Evolutionary conservation across 2,329 filamentous ascomycete genomes (phyloP).

Genomic region (Byssochlamys sp.): DNA sequence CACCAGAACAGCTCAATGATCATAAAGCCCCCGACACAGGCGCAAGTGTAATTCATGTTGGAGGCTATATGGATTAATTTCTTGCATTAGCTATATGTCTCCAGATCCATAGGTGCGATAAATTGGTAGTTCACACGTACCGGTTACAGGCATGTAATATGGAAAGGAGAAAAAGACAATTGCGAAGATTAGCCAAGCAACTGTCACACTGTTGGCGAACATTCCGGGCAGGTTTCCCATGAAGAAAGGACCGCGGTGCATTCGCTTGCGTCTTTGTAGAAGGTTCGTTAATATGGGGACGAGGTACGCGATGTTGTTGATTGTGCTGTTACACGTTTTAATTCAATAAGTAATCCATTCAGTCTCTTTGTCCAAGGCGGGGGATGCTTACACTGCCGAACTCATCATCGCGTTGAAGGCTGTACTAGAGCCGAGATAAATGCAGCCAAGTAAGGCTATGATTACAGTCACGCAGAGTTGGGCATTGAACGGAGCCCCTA

Average conservation of each 20-base stretch:
- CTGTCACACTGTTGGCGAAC: constrained; percentile 36
- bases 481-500: constrained; percentile 45
- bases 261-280: constrained; percentile 33
- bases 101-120: neutral
- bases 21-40: neutral
- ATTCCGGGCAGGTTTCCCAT: constrained; percentile 33
- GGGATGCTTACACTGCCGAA: constrained; percentile 10
- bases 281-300: constrained; percentile 41
- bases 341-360: no score
- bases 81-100: no score
- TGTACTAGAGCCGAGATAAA: constrained; percentile 57
- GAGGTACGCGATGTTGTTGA: constrained; percentile 39
- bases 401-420: constrained; percentile 52
- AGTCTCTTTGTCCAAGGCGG: no score
- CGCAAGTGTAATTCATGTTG: neutral
- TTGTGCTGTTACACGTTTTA: constrained; percentile 22
- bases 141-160: constrained; percentile 22
- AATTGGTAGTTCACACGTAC: no score
- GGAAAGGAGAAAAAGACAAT: constrained; percentile 43
- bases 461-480: constrained; percentile 42
- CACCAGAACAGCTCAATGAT: neutral
- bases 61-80: neutral
- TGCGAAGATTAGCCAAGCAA: constrained; percentile 42
- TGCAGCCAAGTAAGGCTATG: constrained; percentile 50
- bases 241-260: constrained; percentile 38